A percentile compares a stretch with the other conserved stretches of the same genome.
Conservation (phyloP, 176 grass and related monocot genomes). For the Panicum miliaceum region DNA sequence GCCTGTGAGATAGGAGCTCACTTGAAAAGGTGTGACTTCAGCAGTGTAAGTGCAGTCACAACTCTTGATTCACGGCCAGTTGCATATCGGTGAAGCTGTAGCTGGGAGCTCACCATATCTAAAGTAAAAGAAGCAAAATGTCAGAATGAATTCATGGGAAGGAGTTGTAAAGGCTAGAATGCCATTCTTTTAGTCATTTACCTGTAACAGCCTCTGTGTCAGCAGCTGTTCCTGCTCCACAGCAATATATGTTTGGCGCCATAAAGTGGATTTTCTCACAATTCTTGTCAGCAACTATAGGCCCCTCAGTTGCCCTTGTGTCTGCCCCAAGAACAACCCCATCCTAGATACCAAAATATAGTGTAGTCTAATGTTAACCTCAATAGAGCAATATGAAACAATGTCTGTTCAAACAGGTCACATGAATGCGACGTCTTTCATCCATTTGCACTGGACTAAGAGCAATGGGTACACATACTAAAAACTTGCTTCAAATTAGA, state of each 20-base stretch:
- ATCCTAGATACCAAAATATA: slow-evolving; percentile 51
- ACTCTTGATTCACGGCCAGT: slow-evolving; percentile 94
- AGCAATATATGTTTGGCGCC: slow-evolving; percentile 97
- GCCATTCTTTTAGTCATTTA: background rate
- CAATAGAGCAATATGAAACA: slow-evolving; percentile 17
- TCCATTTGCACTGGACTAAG: background rate
- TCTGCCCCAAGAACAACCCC: slow-evolving; percentile 69
- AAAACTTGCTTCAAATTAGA: background rate
- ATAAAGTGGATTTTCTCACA: slow-evolving; percentile 96
- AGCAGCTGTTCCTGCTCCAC: slow-evolving; percentile 92
- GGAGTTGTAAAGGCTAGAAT: background rate
- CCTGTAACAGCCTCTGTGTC: slow-evolving; percentile 88
- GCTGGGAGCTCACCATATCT: slow-evolving; percentile 98
- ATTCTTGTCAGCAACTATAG: slow-evolving; percentile 84
- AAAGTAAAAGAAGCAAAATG: slow-evolving; percentile 22
- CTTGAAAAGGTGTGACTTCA: slow-evolving; percentile 97
- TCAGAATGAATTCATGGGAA: slow-evolving; percentile 24
- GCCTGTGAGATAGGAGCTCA: slow-evolving; percentile 21
- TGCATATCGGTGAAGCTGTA: slow-evolving; percentile 93
- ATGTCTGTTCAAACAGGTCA: background rate
- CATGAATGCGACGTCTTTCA: background rate
- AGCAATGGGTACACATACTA: background rate
- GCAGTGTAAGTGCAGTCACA: slow-evolving; percentile 79
- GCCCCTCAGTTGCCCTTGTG: slow-evolving; percentile 68
- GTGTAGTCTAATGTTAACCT: slow-evolving; percentile 26